Base-by-base conservation (phyloP, 371 early-diverging fungal genomes). In the Conidiobolus incongruus region DNA sequence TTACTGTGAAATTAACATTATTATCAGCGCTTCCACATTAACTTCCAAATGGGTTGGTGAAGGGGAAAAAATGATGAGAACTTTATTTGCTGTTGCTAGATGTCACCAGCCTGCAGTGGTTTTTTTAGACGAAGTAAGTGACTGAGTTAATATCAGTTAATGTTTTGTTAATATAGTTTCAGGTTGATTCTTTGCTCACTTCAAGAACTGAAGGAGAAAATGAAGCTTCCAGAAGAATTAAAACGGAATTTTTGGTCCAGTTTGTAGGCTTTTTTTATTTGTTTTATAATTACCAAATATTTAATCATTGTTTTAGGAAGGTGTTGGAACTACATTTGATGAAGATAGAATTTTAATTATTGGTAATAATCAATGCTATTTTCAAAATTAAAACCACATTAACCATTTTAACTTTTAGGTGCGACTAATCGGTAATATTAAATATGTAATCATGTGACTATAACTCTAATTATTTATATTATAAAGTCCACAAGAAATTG, bases 31-130 rank as follows among this genome's bases (percentile, higher is more conserved):
- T 0, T 82, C 86, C 8, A 81, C 89, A 8, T 62, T 95, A 29
- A 91, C 91, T 1, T 81, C 83, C 11, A 93, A 93, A 54, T 95
- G 90, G 89, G 75, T 90, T 12, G 95, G 96, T 21, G 94, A 95
- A 51, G 89, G 90, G 28, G 96, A 94, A 47, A 91, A 91, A 58
- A 81, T 93, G 85, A 50, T 72, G 1, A 70, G 91, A 1, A 84
- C 88, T 13, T 54, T 95, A 33, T 95, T 95, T 65, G 81, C 85
- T 0, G 77, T 91, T 0, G 94, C 95, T 1, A 53, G 90, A 21
- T 71, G 72, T 34, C 66, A 75, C 47, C 81, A 84, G 53, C 93
- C 94, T 13, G 66, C 77, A 1, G 89, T 93, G 0, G 81, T 92
- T 7, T 94, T 95, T 53, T 66, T 87, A 40, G 88, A 75, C 48